Evolutionary conservation across 352 stramenopile genomes (phyloP).

Genomic region (Phytophthora sp.): DNA sequence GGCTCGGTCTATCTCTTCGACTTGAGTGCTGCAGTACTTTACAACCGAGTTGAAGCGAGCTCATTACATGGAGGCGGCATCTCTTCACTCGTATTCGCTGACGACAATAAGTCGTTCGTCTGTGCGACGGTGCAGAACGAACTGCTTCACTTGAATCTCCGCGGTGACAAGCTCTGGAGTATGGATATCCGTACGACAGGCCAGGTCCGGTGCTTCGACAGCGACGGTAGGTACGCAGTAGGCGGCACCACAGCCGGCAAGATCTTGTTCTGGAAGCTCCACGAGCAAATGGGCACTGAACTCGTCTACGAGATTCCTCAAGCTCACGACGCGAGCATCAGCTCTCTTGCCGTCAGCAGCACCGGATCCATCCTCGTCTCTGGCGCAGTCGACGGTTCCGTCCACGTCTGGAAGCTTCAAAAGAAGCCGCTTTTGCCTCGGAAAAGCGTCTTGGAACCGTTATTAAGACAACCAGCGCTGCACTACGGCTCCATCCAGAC

Average conservation of each 20-base stretch:
- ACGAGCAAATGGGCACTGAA: conserved; percentile 44
- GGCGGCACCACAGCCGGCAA: conserved; percentile 67
- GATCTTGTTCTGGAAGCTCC: conserved; percentile 76
- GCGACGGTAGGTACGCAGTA: conserved; percentile 72
- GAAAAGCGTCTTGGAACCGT: neutral
- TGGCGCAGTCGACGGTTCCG: conserved; percentile 59
- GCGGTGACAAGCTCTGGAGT: conserved; percentile 52
- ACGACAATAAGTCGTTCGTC: conserved; percentile 58
- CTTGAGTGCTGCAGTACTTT: conserved; percentile 32
- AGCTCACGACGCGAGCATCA: conserved; percentile 70
- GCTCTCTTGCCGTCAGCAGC: conserved; percentile 57
- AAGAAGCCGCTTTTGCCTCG: conserved; percentile 13
- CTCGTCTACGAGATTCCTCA: conserved; percentile 67
- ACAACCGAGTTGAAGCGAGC: conserved; percentile 45
- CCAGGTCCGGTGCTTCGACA: conserved; percentile 74
- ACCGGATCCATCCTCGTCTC: conserved; percentile 68
- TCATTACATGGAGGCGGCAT: conserved; percentile 46
- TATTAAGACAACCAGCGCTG: neutral
- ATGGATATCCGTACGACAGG: conserved; percentile 59
- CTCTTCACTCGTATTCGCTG: conserved; percentile 58
- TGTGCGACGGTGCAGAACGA: conserved; percentile 80
- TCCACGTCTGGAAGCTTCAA: conserved; percentile 64
- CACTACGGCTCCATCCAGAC: conserved; percentile 38
- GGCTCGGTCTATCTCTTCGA: conserved; percentile 64
- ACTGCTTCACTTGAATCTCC: conserved; percentile 60